Percentiles rank a stretch among this genome's conserved stretches.
Evolutionary conservation across 2,329 filamentous ascomycete species (phyloP).

Genomic region (Neocatenulostroma microsporum): DNA sequence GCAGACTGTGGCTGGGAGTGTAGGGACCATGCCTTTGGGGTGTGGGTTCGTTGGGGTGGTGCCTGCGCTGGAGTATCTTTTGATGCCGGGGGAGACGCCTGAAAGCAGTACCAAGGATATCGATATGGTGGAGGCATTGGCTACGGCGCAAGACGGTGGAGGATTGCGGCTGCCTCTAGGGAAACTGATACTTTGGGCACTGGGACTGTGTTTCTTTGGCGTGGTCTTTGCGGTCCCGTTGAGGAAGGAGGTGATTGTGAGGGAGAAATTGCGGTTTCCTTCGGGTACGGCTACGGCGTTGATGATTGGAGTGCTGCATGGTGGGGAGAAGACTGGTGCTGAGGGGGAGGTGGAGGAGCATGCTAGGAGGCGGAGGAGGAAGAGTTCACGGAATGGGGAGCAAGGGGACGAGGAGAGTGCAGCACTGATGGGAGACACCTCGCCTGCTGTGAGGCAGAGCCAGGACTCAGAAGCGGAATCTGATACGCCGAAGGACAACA

Average conservation of each 20-base stretch:
- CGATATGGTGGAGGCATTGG: constrained; percentile 15
- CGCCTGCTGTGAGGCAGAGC: constrained; percentile 8
- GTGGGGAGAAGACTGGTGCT: constrained; percentile 37
- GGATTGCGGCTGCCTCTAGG: constrained; percentile 45
- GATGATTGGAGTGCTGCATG: constrained; percentile 84
- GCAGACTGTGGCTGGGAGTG: constrained; percentile 88
- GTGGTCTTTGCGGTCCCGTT: constrained; percentile 93
- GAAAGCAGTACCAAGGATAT: constrained; percentile 14
- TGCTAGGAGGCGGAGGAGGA: constrained; percentile 11
- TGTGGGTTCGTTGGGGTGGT: constrained; percentile 95
- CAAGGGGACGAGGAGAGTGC: constrained; percentile 24
- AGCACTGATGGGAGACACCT: constrained; percentile 25
- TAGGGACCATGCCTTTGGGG: constrained; percentile 93
- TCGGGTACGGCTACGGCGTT: constrained; percentile 93
- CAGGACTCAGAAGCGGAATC: constrained; percentile 2
- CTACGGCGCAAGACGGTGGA: constrained; percentile 13
- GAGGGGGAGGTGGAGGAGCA: constrained; percentile 34
- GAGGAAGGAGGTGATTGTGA: constrained; percentile 82
- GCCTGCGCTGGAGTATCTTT: constrained; percentile 80
- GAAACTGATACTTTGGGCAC: constrained; percentile 79
- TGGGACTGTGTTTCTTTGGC: constrained; percentile 92
- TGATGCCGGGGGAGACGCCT: constrained; percentile 60
- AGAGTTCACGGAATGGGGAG: constrained; percentile 15
- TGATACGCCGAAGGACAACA: too few relatives aligned
- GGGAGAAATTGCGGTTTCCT: constrained; percentile 87